Evolutionary conservation across 1,139 yeast genomes (phyloP).

Genomic region (Blastobotrys niveus): DNA sequence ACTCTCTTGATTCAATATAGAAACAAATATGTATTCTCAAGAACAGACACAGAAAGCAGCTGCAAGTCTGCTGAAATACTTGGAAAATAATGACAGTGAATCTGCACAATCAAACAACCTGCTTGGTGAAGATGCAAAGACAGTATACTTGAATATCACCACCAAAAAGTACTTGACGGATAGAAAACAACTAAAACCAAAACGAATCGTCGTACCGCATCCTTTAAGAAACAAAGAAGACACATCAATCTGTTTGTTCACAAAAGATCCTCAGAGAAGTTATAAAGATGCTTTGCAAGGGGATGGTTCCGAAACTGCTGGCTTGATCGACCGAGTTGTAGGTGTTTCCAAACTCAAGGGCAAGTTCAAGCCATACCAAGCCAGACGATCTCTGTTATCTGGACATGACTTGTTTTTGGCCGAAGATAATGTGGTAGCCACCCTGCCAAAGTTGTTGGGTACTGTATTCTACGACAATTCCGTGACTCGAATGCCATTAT

Average conservation of each 20-base stretch:
- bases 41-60: constrained; percentile 32
- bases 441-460: constrained; percentile 79
- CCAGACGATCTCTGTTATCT: constrained; percentile 36
- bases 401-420: constrained; percentile 64
- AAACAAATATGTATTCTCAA: constrained; percentile 13
- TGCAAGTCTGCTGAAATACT: constrained; percentile 34
- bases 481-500: constrained; percentile 59
- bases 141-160: constrained; percentile 52
- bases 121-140: constrained; percentile 40
- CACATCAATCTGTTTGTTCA: constrained; percentile 60
- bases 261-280: constrained; percentile 61
- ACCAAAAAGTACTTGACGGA: constrained; percentile 58
- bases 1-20: not conserved
- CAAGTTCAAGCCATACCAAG: constrained; percentile 42
- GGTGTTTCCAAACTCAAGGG: constrained; percentile 41
- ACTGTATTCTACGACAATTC: constrained; percentile 61
- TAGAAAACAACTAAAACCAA: constrained; percentile 68
- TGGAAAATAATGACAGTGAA: constrained; percentile 21
- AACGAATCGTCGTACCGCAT: constrained; percentile 49
- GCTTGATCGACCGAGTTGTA: constrained; percentile 34
- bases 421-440: constrained; percentile 74
- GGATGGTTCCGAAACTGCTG: constrained; percentile 39
- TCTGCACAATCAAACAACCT: constrained; percentile 20
- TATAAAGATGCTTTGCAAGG: constrained; percentile 51
- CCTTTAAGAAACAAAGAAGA: constrained; percentile 43